Evolutionary conservation across 345 rosid species (phyloP), one percentile per base, ranked within the genome.

Genomic region (Melastoma malabathricum): DNA sequence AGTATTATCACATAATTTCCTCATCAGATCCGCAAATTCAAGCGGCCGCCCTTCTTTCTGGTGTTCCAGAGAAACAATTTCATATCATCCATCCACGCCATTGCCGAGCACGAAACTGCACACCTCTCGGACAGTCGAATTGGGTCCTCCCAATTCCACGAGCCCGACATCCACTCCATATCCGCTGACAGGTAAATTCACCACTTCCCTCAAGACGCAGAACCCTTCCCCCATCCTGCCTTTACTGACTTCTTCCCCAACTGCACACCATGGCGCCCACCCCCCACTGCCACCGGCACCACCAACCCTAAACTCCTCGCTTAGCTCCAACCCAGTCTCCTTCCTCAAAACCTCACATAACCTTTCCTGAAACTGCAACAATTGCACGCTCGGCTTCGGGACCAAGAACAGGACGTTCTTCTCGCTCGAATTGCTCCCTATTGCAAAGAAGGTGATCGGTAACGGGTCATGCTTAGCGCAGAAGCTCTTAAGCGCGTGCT

Each of bases 81-180:
- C 53, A 47, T 3, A 46, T 78, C 77, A 83, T 29, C 76, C 72
- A 44, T 82, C 86, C 29, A 66, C 60, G 19, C 66, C 46, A 56
- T 82, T 84, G 59, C 88, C 96, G 67, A 92, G 88, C 49, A 64
- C 76, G 63, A 74, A 82, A 1, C 93, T 84, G 81, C 79, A 87
- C 44, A 81, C 59, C 69, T 92, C 96, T 64, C 89, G 88, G 69
- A 71, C 95, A 0, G 96, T 89, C 5, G 95, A 75, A 64, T 34
- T 1, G 12, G 41, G 10, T 12, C 41, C 41, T 34, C 12, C 41
- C 41, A 75, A 84, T 80, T 82, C 95, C 60, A 92, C 96, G 48
- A 92, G 50, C 13, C 86, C 95, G 64, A 92, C 76, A 69, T 84
- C 96, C 82, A 84, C 80, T 14, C 78, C 96, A 57, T 84, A 87